Conservation (phyloP, 2,329 filamentous ascomycete species). For the Aulographum hederae region DNA sequence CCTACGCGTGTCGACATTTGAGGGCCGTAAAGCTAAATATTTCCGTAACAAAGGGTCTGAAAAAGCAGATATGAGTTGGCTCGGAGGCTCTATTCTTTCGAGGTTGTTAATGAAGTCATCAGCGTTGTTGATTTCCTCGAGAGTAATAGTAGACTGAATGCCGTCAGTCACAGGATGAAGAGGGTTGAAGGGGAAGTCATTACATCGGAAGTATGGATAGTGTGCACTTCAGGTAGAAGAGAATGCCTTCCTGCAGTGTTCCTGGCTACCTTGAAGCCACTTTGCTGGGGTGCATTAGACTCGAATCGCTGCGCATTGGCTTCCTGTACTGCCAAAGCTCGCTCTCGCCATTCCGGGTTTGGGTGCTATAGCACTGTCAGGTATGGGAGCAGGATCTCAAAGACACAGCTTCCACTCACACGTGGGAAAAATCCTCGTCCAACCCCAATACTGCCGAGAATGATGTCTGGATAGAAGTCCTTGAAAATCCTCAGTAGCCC, state of each 20-base stretch:
- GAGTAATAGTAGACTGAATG: conserved; percentile 22
- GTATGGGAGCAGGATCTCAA: too few species aligned
- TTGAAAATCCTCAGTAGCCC: conserved; percentile 70
- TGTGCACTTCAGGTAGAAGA: not conserved
- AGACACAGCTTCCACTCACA: too few species aligned
- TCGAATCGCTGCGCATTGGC: too few species aligned
- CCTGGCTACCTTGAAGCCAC: too few species aligned
- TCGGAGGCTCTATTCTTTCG: conserved; percentile 64
- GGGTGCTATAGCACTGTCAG: too few species aligned
- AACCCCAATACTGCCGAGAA: conserved; percentile 20
- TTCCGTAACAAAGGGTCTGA: conserved; percentile 65
- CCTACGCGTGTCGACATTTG: conserved; percentile 11
- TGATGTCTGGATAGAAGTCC: conserved; percentile 79
- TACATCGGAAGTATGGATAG: not conserved
- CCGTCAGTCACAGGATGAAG: too few species aligned
- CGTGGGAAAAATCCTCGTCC: too few species aligned
- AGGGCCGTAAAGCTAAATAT: conserved; percentile 37
- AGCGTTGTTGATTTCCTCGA: conserved; percentile 64
- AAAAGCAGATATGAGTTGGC: conserved; percentile 61
- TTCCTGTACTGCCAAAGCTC: not conserved
- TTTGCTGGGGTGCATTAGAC: too few species aligned
- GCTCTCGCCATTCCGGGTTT: not conserved
- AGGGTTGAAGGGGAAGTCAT: too few species aligned
- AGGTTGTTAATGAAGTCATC: conserved; percentile 52
- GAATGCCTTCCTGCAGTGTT: too few species aligned